Evolutionary conservation across 2,329 filamentous ascomycete genomes (phyloP), one percentile per base, ranked within the genome.

Genomic region (Fusarium beomiforme): DNA sequence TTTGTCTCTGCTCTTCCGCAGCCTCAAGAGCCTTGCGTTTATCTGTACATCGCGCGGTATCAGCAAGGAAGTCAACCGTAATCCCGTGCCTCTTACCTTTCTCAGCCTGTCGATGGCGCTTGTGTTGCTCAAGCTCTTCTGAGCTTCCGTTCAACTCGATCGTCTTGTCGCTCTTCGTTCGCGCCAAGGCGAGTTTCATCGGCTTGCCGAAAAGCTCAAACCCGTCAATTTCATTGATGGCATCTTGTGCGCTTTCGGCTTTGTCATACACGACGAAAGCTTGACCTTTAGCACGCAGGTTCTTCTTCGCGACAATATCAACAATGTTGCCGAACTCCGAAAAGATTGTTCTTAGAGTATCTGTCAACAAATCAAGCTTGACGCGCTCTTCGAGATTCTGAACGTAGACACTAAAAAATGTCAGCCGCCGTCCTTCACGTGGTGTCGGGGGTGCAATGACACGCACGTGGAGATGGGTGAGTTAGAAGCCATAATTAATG

Each of bases 191-290:
- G 36, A 98, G 82, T 66, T 91, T 88, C 91, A 99, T 97, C 2
- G 92, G 91, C 83, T 98, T 97, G 53, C 93, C 94, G 76, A 97
- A 97, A 8, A 99, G 84, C 75, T 97, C 93, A 80, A 99, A 99
- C 12, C 94, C 95, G 77, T 98, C 92, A 69, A 97, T 87, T 75
- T 97, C 93, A 55, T 97, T 93, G 69, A 98, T 92, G 21, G 96
- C 95, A 70, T 90, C 88, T 56, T 88, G 85, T 6, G 95, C 95
- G n/a, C 91, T 89, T 59, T 94, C 92, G n/a, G 91, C 85, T 67
- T 86, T 88, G 75, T 97, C 94, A 79, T 94, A 98, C 47, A 98
- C 94, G 53, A 99, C 84, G 79, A 99, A 99, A 1, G 96, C 96
- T 83, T 99, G 96, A 16, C 96, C 96, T 80, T 97, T 98, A 44